Percentiles rank a stretch among this genome's conserved stretches.
These are phyloP conservation scores for Bonia amplexicaulis DNA, from an alignment of 176 grass and related monocot species.

Conservation along the genomic window DNA sequence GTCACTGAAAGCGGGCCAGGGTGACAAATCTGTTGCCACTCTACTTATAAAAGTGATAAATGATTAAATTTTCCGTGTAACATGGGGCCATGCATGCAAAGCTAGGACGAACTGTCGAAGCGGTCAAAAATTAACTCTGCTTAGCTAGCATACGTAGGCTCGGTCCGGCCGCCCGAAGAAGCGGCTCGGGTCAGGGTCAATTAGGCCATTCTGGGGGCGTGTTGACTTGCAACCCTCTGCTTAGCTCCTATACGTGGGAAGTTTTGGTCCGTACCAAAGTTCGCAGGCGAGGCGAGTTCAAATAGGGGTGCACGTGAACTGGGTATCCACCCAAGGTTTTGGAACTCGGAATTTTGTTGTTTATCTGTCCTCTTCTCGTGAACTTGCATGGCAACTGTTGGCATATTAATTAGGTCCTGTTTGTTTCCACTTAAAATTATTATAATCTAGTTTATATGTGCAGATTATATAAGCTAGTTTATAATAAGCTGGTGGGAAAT, in stretches of 20 bases:
- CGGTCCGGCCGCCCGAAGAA: background rate
- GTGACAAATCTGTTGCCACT: no score
- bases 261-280: background rate
- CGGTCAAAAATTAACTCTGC: no score
- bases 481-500: no score
- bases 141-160: background rate
- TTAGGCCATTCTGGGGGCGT: background rate
- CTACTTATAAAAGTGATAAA: no score
- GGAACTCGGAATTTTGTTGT: background rate
- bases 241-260: background rate
- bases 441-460: no score
- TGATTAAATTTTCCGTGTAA: no score
- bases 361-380: background rate
- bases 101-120: no score
- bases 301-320: background rate
- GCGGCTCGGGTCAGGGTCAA: background rate
- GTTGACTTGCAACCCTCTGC: constrained; percentile 27
- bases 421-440: no score
- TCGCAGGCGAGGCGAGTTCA: background rate
- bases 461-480: no score
- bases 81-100: no score
- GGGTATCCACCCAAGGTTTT: background rate
- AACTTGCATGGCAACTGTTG: background rate
- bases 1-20: no score
- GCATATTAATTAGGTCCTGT: no score